Conservation (phyloP, 1,284 basidiomycete genomes). For the Cerioporus squamosus region DNA sequence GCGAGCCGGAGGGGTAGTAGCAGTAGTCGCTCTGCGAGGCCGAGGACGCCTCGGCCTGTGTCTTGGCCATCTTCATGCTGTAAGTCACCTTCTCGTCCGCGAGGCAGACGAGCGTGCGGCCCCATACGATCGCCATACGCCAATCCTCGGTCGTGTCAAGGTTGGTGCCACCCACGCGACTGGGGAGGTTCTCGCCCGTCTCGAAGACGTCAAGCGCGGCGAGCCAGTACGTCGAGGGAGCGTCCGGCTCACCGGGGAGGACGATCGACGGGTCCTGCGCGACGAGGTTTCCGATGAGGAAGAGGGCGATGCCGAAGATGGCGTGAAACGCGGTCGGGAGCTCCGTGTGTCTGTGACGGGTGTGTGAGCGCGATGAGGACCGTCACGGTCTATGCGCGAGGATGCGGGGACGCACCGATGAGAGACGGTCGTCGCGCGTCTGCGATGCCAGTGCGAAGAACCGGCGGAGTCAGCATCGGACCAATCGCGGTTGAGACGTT, state of each 20-base stretch:
- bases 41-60: slow-evolving; percentile 10
- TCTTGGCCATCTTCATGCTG: slow-evolving; percentile 22
- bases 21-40: slow-evolving; percentile 15
- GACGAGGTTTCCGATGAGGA: slow-evolving; percentile 63
- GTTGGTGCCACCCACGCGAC: background rate
- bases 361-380: background rate
- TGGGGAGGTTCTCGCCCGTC: slow-evolving; percentile 58
- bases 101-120: slow-evolving; percentile 60
- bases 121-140: slow-evolving; percentile 70
- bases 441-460: slow-evolving; percentile 8
- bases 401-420: slow-evolving; percentile 2
- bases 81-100: slow-evolving; percentile 49
- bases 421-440: background rate
- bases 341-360: slow-evolving; percentile 42
- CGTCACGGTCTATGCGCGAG: background rate
- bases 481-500: slow-evolving; percentile 37
- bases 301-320: slow-evolving; percentile 63
- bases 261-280: slow-evolving; percentile 52
- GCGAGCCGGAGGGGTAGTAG: slow-evolving; percentile 21
- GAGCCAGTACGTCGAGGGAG: slow-evolving; percentile 60
- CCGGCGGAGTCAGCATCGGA: slow-evolving; percentile 24
- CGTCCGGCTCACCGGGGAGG: slow-evolving; percentile 55
- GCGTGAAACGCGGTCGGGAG: slow-evolving; percentile 66
- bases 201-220: slow-evolving; percentile 70
- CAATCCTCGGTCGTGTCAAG: slow-evolving; percentile 52